Evolutionary conservation across 2,329 filamentous ascomycete species (phyloP).

Genomic region (Coniochaeta pulveracea): DNA sequence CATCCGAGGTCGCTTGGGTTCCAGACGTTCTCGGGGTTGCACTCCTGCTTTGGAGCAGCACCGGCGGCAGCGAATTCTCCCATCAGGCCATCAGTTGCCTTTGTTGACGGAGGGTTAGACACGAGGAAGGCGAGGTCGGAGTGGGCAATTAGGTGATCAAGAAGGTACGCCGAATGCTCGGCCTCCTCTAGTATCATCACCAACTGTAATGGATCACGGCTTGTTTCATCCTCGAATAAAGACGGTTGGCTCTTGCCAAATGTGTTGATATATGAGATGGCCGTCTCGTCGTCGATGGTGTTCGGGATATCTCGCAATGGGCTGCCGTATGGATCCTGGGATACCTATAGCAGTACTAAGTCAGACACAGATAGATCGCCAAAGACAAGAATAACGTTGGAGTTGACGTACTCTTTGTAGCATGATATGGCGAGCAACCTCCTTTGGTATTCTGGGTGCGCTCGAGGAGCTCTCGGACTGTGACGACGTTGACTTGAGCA

Average conservation of each 20-base stretch:
- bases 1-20: conserved; percentile 31
- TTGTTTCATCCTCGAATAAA: conserved; percentile 34
- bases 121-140: conserved; percentile 39
- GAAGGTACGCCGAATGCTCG: no score
- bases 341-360: conserved; percentile 8
- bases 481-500: conserved; percentile 24
- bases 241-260: conserved; percentile 42
- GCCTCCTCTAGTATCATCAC: conserved; percentile 48
- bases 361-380: no score
- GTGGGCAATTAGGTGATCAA: no score
- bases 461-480: conserved; percentile 19
- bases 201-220: conserved; percentile 36
- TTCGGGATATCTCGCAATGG: conserved; percentile 33
- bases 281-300: conserved; percentile 30
- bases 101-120: conserved; percentile 29
- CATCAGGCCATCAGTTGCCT: conserved; percentile 29
- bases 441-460: conserved; percentile 33
- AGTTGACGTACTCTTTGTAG: conserved; percentile 40
- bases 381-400: conserved; percentile 14
- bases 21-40: conserved; percentile 25
- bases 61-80: conserved; percentile 23
- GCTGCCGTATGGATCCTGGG: conserved; percentile 24
- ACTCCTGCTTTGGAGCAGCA: conserved; percentile 22
- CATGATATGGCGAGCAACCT: conserved; percentile 46
- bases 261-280: conserved; percentile 44